Base-by-base conservation (phyloP, 2,329 filamentous ascomycete genomes). In the Coniochaeta ligniaria region DNA sequence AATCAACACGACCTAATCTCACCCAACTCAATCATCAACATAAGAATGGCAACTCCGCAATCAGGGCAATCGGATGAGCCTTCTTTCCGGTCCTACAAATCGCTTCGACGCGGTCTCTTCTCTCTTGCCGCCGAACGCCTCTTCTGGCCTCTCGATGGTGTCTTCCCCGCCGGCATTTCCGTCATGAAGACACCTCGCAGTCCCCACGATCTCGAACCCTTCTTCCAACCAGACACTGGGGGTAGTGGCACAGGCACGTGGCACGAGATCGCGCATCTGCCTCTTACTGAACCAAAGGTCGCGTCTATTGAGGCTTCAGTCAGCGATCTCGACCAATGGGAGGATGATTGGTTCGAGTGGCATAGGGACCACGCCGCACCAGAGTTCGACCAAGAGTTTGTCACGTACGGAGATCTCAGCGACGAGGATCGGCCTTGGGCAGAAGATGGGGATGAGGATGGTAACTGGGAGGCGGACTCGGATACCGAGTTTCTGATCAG, bases 241-340 rank as follows among this genome's bases (percentile, higher is more conserved):
- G 9, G 36, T n/a, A 45, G 26, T 59, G 57, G 28, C 57, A 60
- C 59, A 45, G 63, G 66, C 60, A 67, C 59, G 35, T 70, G 67
- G 65, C 68, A 70, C 59, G 61, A 66, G 57, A 66, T 70, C 59
- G 62, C 67, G 14, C 63, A 66, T 57, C 58, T 67, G 36, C 65
- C 69, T 22, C 56, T 70, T n/a, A 70, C 69, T 38, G 65, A 69
- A 55, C 67, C 67, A 56, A 70, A 69, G 60, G 65, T 70, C 59
- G 70, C 68, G 54, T 70, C 67, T 47, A 45, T 70, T 31, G 59
- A 63, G 58, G 66, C 60, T 41, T 63, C 58, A 22, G 57, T 68
- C 56, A 60, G 59, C 52, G 63, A 68, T 38, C 65, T 70, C 58
- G 62, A 69, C 22, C 52, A 64, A n/a, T 70, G 66, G 63, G 66